Base-by-base conservation (phyloP, 176 grass and related monocot genomes). In the Avena insularis region DNA sequence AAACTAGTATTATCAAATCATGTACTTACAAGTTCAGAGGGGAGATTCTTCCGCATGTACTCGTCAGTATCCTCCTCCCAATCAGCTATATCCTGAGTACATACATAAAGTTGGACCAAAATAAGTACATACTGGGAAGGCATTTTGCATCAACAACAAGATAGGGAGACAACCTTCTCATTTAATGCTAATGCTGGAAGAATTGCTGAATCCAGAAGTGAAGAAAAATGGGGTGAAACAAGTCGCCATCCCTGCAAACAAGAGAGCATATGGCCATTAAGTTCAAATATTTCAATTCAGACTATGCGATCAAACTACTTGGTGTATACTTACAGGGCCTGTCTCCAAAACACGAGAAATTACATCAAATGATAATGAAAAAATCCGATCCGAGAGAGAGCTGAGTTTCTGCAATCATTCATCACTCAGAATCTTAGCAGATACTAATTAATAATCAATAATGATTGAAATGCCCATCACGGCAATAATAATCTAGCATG, bases 1-100 rank as follows among this genome's bases (percentile, higher is more conserved):
- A 66, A 84, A 84, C 14, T 53, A 83, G 63, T 47, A 77, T 2
- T 31, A 1, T 45, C 17, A 25, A 89, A 87, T 61, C 31, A 12
- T 75, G 48, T 57, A 73, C 82, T 58, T 97, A 98, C 95, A 90
- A 93, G 85, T 73, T 98, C 93, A 84, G 82, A 95, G 45, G 93
- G 95, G 80, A 95, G 95, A 85, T 98, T 98, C 79, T 95, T 98
- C 71, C 88, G 90, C 47, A 98, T 93, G 84, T 93, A 98, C 83
- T 98, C 95, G 31, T 98, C 93, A 70, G 89, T 79, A 87, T 98
- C 95, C 29, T 98, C 91, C 71, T 98, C 93, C 93, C 93, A 98
- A 19, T 98, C 95, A 58, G 36, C 21, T 71, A 93, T 92, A 86
- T 98, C 95, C 95, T 98, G 78, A 4, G 89, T 60, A 59, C 16